Percentiles rank a stretch among this genome's conserved stretches.
phyloP scores from a whole-genome alignment of 2,329 filamentous ascomycete genomes.

The Curvularia lunata region DNA sequence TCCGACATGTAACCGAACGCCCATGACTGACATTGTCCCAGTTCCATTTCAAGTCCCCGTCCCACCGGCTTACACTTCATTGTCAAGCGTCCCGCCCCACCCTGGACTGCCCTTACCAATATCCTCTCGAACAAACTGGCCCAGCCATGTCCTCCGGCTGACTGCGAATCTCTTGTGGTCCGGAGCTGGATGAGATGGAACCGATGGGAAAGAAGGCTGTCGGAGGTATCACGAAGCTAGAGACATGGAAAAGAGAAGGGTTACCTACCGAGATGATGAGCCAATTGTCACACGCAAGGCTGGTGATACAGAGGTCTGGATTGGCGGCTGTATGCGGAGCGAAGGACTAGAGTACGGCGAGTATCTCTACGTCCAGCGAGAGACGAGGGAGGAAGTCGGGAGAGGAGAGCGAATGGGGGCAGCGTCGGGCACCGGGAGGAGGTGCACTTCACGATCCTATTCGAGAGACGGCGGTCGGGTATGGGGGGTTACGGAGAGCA shows the following conservation, averaged over 20 bases:
- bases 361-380: slow-evolving; percentile 43
- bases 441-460: slow-evolving; percentile 42
- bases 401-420: slow-evolving; percentile 27
- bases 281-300: slow-evolving; percentile 36
- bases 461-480: slow-evolving; percentile 46
- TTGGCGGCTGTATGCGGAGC: slow-evolving; percentile 49
- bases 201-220: not conserved
- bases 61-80: not conserved
- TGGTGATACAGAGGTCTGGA: slow-evolving; percentile 33
- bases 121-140: not conserved
- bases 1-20: slow-evolving; percentile 14
- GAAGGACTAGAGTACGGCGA: slow-evolving; percentile 44
- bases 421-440: slow-evolving; percentile 37
- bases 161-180: not conserved
- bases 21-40: slow-evolving; percentile 12
- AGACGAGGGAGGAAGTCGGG: slow-evolving; percentile 27
- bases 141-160: not conserved
- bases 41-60: slow-evolving; percentile 1
- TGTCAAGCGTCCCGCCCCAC: slow-evolving; percentile 1
- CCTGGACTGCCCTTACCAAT: slow-evolving; percentile 3
- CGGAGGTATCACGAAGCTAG: slow-evolving; percentile 9
- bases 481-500: slow-evolving; percentile 42
- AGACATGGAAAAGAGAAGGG: slow-evolving; percentile 13
- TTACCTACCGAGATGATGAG: slow-evolving; percentile 35
- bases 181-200: slow-evolving; percentile 1